Evolutionary conservation across 2,329 filamentous ascomycete genomes (phyloP).

Genomic region (Claviceps sp.): DNA sequence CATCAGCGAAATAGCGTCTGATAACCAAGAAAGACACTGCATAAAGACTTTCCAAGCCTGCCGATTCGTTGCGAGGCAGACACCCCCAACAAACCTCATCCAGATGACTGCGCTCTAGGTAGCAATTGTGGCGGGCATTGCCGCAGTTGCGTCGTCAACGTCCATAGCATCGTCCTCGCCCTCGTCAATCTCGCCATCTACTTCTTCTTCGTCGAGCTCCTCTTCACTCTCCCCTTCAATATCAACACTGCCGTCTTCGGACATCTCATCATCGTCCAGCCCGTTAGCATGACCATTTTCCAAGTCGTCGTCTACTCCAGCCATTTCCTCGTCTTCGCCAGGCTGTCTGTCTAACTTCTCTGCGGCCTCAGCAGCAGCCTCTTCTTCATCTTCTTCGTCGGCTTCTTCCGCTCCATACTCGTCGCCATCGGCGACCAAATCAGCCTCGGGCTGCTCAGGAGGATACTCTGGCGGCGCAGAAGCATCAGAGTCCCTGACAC

Average conservation of each 20-base stretch:
- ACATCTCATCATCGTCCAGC: constrained; percentile 52
- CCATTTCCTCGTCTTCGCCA: constrained; percentile 65
- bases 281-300: constrained; percentile 23
- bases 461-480: constrained; percentile 92
- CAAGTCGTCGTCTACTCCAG: constrained; percentile 43
- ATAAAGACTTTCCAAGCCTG: background rate
- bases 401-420: constrained; percentile 85
- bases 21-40: background rate
- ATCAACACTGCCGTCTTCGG: constrained; percentile 66
- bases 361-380: constrained; percentile 33
- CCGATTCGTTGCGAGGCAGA: background rate
- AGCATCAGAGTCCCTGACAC: constrained; percentile 81
- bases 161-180: constrained; percentile 34
- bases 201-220: constrained; percentile 50
- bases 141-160: constrained; percentile 25
- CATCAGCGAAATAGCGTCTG: background rate
- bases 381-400: constrained; percentile 54
- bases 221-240: constrained; percentile 66
- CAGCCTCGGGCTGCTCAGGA: constrained; percentile 93
- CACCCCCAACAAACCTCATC: background rate
- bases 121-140: constrained; percentile 22
- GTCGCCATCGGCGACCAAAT: constrained; percentile 71
- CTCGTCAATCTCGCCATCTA: constrained; percentile 14
- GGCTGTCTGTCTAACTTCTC: constrained; percentile 24
- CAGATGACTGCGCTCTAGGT: constrained; percentile 13